Percentiles rank a stretch among this genome's conserved stretches.
phyloP scores from a whole-genome alignment of 331 rosid genomes.

The Stylosanthes scabra region DNA sequence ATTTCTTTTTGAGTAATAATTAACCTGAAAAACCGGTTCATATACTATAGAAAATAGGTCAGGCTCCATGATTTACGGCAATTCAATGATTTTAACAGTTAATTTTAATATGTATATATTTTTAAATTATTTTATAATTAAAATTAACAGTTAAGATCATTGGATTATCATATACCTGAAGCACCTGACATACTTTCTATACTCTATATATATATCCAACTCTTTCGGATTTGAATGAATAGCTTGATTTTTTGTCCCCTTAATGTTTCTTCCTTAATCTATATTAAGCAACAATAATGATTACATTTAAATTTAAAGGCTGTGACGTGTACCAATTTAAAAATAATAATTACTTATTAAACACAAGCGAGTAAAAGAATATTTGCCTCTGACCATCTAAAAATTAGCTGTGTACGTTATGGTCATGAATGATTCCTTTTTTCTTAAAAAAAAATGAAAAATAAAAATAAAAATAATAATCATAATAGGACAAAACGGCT shows the following conservation, averaged over 20 bases:
- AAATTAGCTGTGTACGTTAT: constrained; percentile 7
- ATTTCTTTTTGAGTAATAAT: no score
- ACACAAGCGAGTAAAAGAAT: constrained; percentile 9
- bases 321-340: constrained; percentile 14
- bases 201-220: background rate
- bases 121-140: no score
- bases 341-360: background rate
- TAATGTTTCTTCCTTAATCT: constrained; percentile 6
- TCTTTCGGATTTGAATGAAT: background rate
- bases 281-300: background rate
- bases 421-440: constrained; percentile 10
- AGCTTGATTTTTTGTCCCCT: constrained; percentile 26
- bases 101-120: no score
- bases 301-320: background rate
- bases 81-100: no score
- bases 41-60: no score
- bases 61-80: no score
- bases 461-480: no score
- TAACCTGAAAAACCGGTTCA: no score
- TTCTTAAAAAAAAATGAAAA: no score
- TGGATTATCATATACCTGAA: no score
- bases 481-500: constrained; percentile 36
- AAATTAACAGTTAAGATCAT: no score
- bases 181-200: no score
- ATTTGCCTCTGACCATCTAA: constrained; percentile 4